These are phyloP conservation scores for Fusarium penzigii DNA, from an alignment of 2,329 filamentous ascomycete species.

Conservation along the genomic window DNA sequence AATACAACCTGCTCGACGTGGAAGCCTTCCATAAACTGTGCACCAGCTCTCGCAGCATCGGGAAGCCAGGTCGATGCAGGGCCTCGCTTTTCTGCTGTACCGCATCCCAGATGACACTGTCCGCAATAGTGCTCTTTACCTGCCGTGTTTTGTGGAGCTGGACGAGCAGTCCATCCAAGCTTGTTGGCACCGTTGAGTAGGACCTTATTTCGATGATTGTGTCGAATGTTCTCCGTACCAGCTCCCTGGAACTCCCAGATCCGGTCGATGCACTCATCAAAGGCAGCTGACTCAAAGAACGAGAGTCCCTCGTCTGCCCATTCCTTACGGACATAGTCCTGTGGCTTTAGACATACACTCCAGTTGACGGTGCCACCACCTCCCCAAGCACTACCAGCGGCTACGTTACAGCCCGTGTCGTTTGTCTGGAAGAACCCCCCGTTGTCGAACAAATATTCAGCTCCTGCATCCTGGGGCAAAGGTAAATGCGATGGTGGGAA, in stretches of 20 bases:
- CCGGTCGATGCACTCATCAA: slow-evolving; percentile 76
- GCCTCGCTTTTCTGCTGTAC: slow-evolving; percentile 74
- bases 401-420: slow-evolving; percentile 58
- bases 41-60: slow-evolving; percentile 75
- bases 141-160: slow-evolving; percentile 79
- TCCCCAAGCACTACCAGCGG: slow-evolving; percentile 75
- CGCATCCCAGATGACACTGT: slow-evolving; percentile 61
- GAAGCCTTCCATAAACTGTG: slow-evolving; percentile 83
- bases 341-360: slow-evolving; percentile 67
- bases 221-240: slow-evolving; percentile 62
- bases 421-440: slow-evolving; percentile 59
- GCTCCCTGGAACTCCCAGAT: slow-evolving; percentile 82
- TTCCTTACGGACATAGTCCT: slow-evolving; percentile 75
- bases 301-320: slow-evolving; percentile 72
- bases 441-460: slow-evolving; percentile 68
- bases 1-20: slow-evolving; percentile 71
- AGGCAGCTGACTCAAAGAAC: slow-evolving; percentile 73
- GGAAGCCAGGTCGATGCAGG: slow-evolving; percentile 76
- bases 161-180: slow-evolving; percentile 69
- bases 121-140: slow-evolving; percentile 75
- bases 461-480: slow-evolving; percentile 65
- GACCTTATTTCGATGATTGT: slow-evolving; percentile 71
- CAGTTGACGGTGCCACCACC: slow-evolving; percentile 90
- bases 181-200: slow-evolving; percentile 75
- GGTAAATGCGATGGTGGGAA: slow-evolving; percentile 73